Base-by-base conservation (phyloP, 139 green algal genomes). In the Coelastrella sp. region DNA sequence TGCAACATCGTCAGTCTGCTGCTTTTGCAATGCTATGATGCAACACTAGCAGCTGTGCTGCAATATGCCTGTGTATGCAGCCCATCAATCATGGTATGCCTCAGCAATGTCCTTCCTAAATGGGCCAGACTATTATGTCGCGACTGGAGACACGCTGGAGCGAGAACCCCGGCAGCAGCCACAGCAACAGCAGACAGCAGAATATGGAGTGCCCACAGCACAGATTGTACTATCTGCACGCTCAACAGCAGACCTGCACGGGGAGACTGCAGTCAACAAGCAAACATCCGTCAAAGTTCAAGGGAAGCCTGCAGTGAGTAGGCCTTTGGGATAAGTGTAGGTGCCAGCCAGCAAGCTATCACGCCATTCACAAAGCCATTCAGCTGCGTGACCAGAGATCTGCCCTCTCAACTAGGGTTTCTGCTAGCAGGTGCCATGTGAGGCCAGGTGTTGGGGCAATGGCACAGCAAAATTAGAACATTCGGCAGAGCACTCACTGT, bases 91-190 rank as follows among this genome's bases (percentile, higher is more conserved):
- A 70, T 83, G 49, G 12, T 83, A 83, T 83, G 78, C 27, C 20
- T 56, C 78, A 25, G 78, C 35, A 14, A 63, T 83, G 35, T 57
- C 7, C 22, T 85, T 85, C 57, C 60, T 85, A 57, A 85, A 85
- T 19, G 79, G 79, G 6, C 79, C 79, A 0, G 56, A 85, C 15
- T 85, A 57, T 57, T 57, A 57, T 22, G 58, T 85, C 19, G 70
- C 61, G 11, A 17, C 19, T 10, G 22, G 79, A 19, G 35, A 70
- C 24, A 24, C 19, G n/a, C 20, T 7, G 57, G 57, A 85, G 57
- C 19, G 20, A 49, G 79, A 25, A 15, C 15, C 14, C 49, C 10
- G 11, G 35, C 78, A n/a, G 35, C 20, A 68, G 35, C 10, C 11
- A 57, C 79, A 72, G 57, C 79, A 85, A 57, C 79, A 72, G 57